A percentile compares a stretch with the other conserved stretches of the same genome.
Evolutionary conservation across 2,329 filamentous ascomycete genomes (phyloP).

Genomic region (Ceratocystis alfenasii): DNA sequence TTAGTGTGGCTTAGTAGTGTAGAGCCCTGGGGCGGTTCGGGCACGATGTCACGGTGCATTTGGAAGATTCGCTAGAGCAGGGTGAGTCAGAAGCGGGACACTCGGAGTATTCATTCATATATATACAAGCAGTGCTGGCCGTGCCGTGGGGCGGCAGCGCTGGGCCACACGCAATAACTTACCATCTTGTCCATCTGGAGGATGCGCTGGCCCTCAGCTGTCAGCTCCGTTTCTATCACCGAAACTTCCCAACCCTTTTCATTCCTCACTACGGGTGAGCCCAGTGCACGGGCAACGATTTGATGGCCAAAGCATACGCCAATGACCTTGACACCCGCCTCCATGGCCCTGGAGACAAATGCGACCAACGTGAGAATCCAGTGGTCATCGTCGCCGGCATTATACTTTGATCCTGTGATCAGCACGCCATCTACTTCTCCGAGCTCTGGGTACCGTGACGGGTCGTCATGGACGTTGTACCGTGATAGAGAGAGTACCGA

Average conservation of each 20-base stretch:
- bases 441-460: slow-evolving; percentile 57
- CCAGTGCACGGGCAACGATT: slow-evolving; percentile 64
- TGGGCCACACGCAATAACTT: slow-evolving; percentile 22
- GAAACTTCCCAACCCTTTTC: slow-evolving; percentile 70
- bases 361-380: slow-evolving; percentile 69
- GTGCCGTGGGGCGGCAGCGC: background rate
- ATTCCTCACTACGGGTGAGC: slow-evolving; percentile 53
- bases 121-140: background rate
- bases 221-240: slow-evolving; percentile 57
- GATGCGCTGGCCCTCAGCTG: slow-evolving; percentile 55
- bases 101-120: background rate
- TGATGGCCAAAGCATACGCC: slow-evolving; percentile 84
- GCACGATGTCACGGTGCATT: slow-evolving; percentile 74
- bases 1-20: slow-evolving; percentile 53
- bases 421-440: slow-evolving; percentile 70
- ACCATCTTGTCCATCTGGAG: slow-evolving; percentile 54
- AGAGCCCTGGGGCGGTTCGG: slow-evolving; percentile 48
- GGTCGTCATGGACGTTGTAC: slow-evolving; percentile 50
- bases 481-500: slow-evolving; percentile 46
- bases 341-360: slow-evolving; percentile 49
- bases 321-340: slow-evolving; percentile 54
- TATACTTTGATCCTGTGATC: slow-evolving; percentile 63
- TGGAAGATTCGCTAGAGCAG: slow-evolving; percentile 55
- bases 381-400: slow-evolving; percentile 58
- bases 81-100: background rate